These are phyloP conservation scores for Penicillium sp. DNA, from an alignment of 2,329 filamentous ascomycete species.

Conservation along the genomic window DNA sequence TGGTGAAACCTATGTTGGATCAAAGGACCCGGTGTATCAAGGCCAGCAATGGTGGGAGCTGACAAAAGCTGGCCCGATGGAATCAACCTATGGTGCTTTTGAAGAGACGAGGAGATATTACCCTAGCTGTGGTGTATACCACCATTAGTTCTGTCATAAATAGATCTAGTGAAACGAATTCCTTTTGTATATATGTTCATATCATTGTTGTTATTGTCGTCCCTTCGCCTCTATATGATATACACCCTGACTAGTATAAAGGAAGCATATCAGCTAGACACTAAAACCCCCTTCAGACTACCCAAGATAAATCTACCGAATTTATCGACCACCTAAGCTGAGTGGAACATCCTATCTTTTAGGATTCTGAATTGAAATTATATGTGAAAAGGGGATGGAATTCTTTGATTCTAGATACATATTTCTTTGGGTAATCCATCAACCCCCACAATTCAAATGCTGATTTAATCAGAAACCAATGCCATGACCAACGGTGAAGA, in stretches of 20 bases:
- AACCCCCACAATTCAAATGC: neutral
- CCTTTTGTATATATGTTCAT: neutral
- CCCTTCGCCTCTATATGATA: neutral
- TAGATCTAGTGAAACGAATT: neutral
- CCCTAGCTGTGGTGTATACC: conserved; percentile 20
- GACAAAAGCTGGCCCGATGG: conserved; percentile 31
- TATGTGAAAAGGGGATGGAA: neutral
- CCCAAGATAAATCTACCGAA: neutral
- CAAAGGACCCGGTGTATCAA: conserved; percentile 45
- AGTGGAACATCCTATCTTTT: neutral
- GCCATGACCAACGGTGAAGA: conserved; percentile 11
- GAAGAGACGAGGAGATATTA: conserved; percentile 34
- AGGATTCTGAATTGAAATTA: neutral
- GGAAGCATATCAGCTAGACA: neutral
- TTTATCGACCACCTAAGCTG: no score
- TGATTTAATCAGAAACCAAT: neutral
- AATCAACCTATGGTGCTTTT: conserved; percentile 42
- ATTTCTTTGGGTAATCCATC: neutral
- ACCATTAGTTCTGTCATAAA: neutral
- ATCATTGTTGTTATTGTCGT: neutral
- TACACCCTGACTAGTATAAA: neutral
- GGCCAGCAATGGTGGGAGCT: conserved; percentile 42
- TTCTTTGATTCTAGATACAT: neutral
- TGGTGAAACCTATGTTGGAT: conserved; percentile 35
- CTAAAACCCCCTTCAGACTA: no score